phyloP scores from a whole-genome alignment of 2,329 filamentous ascomycete species.

The Aspergillus nomiae region DNA sequence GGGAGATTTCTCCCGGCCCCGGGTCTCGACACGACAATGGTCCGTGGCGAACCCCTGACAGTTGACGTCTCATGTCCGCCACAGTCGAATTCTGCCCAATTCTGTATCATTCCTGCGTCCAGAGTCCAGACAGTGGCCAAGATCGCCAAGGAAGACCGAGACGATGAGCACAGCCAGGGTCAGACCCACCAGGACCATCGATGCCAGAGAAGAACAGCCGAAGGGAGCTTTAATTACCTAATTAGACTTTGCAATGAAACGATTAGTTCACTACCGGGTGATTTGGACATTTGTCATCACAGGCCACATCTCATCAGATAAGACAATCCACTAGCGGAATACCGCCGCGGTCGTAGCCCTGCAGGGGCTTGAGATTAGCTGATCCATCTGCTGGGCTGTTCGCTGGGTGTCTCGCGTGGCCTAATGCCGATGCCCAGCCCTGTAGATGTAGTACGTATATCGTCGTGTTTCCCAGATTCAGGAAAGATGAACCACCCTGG shows the following conservation, averaged over 20 bases:
- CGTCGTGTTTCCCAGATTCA: not conserved
- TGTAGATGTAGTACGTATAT: not conserved
- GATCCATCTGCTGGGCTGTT: not conserved
- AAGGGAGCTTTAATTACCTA: not conserved
- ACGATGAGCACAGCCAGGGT: not conserved
- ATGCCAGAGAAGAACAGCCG: not conserved
- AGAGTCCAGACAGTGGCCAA: not conserved
- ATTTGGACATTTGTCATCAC: not conserved
- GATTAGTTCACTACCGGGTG: not conserved
- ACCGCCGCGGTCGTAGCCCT: not conserved
- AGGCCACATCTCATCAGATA: not conserved
- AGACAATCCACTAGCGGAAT: not conserved
- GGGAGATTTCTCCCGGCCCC: too few species aligned
- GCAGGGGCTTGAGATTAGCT: not conserved
- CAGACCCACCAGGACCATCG: not conserved
- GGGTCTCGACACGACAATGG: not conserved
- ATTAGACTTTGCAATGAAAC: not conserved
- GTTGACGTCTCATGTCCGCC: not conserved
- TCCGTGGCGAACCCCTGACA: not conserved
- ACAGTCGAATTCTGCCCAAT: not conserved
- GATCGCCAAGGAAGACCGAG: not conserved
- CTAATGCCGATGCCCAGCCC: not conserved
- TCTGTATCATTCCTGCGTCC: not conserved
- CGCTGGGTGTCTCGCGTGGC: not conserved
- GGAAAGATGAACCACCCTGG: not conserved